A percentile compares a stretch with the other conserved stretches of the same genome.
Conservation (phyloP, 768 basidiomycete species). For the Pisolithus microcarpus region DNA sequence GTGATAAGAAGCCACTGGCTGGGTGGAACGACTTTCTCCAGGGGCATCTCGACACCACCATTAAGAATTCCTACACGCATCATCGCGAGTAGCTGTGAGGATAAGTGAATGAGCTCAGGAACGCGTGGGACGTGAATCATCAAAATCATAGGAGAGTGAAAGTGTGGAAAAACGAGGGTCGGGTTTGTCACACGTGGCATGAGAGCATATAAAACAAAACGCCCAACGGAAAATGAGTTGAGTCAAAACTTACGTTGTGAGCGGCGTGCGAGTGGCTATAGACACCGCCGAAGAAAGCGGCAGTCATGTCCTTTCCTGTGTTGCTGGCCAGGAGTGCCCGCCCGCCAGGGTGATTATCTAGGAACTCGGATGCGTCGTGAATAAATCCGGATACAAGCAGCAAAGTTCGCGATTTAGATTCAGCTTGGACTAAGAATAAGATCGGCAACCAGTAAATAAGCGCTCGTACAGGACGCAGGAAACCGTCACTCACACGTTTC, state of each 20-base stretch:
- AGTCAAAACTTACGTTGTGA: slow-evolving; percentile 49
- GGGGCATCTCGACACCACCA: slow-evolving; percentile 52
- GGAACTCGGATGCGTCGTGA: slow-evolving; percentile 71
- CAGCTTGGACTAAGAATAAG: slow-evolving; percentile 60
- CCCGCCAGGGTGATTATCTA: slow-evolving; percentile 79
- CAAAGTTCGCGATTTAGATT: slow-evolving; percentile 56
- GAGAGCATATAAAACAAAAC: neutral
- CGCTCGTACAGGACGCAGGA: neutral
- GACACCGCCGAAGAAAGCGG: slow-evolving; percentile 79
- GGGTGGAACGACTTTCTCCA: slow-evolving; percentile 39
- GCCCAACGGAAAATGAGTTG: neutral
- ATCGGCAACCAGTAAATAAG: neutral
- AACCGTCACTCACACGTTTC: slow-evolving; percentile 54
- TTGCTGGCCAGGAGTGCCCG: slow-evolving; percentile 45
- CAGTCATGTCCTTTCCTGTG: slow-evolving; percentile 78
- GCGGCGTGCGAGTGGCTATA: slow-evolving; percentile 82
- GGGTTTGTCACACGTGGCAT: neutral
- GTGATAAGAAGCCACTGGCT: slow-evolving; percentile 34
- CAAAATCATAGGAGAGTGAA: neutral
- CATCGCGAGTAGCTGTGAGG: slow-evolving; percentile 55
- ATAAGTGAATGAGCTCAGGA: neutral
- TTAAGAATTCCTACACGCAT: slow-evolving; percentile 66
- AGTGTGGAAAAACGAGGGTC: neutral
- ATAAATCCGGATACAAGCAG: slow-evolving; percentile 81
- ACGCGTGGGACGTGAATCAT: neutral